Conservation (phyloP, 202 grass and related monocot genomes). For the Setaria viridis region DNA sequence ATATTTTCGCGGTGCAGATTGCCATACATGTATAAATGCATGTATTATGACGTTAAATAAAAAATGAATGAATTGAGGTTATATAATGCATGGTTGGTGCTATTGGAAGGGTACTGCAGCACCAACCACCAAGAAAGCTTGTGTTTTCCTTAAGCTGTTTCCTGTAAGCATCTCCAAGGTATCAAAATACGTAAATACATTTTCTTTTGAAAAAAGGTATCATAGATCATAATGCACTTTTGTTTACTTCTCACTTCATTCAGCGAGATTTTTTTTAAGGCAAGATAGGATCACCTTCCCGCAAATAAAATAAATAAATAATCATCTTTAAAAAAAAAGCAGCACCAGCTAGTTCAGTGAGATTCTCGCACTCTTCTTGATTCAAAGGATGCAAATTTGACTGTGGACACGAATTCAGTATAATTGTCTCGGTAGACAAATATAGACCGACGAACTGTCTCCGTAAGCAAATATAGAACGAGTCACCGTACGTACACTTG, state of each 20-base stretch:
- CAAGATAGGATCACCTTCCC: background rate
- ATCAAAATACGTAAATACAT: background rate
- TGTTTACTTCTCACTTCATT: slow-evolving; percentile 22
- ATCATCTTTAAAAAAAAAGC: background rate
- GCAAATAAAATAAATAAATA: background rate
- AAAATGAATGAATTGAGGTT: background rate
- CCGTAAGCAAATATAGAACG: background rate
- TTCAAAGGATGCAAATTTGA: slow-evolving; percentile 16
- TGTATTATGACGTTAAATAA: too few relatives aligned
- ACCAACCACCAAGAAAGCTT: background rate
- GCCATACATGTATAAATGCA: too few relatives aligned
- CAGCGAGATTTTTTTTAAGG: background rate
- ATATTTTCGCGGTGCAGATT: background rate
- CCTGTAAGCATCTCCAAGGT: background rate
- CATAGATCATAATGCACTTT: background rate
- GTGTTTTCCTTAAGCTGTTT: background rate
- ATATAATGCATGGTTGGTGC: background rate
- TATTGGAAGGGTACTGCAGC: background rate
- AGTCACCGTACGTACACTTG: slow-evolving; percentile 31
- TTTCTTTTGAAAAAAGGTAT: background rate
- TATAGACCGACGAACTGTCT: slow-evolving; percentile 5
- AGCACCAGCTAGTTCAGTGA: background rate
- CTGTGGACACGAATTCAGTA: background rate
- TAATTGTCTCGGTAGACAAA: background rate
- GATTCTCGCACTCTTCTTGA: slow-evolving; percentile 21